phyloP scores from a whole-genome alignment of 495 filamentous ascomycete species.

The Thermothielavioides terrestris region DNA sequence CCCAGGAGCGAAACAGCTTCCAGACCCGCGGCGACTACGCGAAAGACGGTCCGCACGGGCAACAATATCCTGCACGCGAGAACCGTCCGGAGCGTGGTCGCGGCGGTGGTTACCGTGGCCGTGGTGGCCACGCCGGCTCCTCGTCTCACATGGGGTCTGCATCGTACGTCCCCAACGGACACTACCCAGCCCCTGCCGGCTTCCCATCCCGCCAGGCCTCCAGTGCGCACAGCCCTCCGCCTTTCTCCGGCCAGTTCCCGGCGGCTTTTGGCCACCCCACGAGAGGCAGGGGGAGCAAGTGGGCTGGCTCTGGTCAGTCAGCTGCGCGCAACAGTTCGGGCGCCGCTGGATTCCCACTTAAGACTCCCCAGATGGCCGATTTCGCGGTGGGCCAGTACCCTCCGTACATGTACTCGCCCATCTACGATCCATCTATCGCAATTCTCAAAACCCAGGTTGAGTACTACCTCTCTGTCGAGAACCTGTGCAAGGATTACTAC shows the following conservation, averaged over 20 bases:
- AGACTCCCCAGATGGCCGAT: slow-evolving; percentile 12
- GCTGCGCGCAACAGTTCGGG: slow-evolving; percentile 13
- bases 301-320: slow-evolving; percentile 9
- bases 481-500: slow-evolving; percentile 89
- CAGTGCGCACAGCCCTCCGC: slow-evolving; percentile 16
- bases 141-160: slow-evolving; percentile 10
- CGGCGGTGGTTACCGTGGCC: slow-evolving; percentile 35
- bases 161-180: slow-evolving; percentile 17
- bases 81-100: slow-evolving; percentile 30
- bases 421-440: slow-evolving; percentile 16
- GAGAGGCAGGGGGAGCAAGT: slow-evolving; percentile 22
- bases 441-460: slow-evolving; percentile 58
- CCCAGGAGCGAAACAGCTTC: slow-evolving; percentile 15
- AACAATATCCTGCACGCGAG: slow-evolving; percentile 26
- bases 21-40: slow-evolving; percentile 15
- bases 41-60: slow-evolving; percentile 20
- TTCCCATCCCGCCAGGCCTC: slow-evolving; percentile 21
- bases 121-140: slow-evolving; percentile 23
- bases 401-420: slow-evolving; percentile 11
- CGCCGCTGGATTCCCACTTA: slow-evolving; percentile 14
- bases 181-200: slow-evolving; percentile 14
- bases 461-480: slow-evolving; percentile 96
- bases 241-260: slow-evolving; percentile 18
- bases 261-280: slow-evolving; percentile 10
- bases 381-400: slow-evolving; percentile 13